Base-by-base conservation (phyloP, 306 rosid species). In the Fagus crenata region DNA sequence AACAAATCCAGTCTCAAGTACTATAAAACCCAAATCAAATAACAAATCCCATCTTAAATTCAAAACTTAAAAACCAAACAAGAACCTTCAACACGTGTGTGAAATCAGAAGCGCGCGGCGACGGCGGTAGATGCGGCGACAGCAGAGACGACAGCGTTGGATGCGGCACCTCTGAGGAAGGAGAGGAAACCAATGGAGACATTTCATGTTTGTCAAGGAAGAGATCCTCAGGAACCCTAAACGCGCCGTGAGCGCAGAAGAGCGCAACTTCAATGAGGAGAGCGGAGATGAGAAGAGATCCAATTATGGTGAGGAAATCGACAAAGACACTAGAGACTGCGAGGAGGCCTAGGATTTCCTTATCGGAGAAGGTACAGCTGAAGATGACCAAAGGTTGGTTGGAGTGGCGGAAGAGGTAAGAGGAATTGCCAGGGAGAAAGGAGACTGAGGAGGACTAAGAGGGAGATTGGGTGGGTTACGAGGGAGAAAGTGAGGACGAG, bases 311-410 rank as follows among this genome's bases (percentile, higher is more conserved):
- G 28, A 22, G 28, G 28, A 22, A 22, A 22, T 22, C 28, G 28
- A 22, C 28, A 22, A 22, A 22, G 28, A 22, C 28, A 22, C 28
- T 22, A 22, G 28, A 22, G 28, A 22, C 28, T 22, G 28, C 0
- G 28, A 22, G 28, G 28, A 22, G 28, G 28, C 28, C 28, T 18
- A 94, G 84, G 4, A 93, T 86, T 64, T 94, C 97, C 15, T 90
- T 89, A 15, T 92, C 96, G 8, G 93, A 63, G 83, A 85, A 94
- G 1, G 88, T 71, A 2, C 96, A 89, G 39, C 96, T 95, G 39
- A 94, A 75, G 22, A 94, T 40, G 65, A 94, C 91, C 15, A 94
- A 86, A 4, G 98, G 97, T 78, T 93, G 98, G 64, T 92, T 97
- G 13, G 98, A 42, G 6, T 97, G 95, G 8, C 97, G 97, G 89